Evolutionary conservation across 345 rosid genomes (phyloP), one percentile per base, ranked within the genome.

Genomic region (Dovyalis caffra): DNA sequence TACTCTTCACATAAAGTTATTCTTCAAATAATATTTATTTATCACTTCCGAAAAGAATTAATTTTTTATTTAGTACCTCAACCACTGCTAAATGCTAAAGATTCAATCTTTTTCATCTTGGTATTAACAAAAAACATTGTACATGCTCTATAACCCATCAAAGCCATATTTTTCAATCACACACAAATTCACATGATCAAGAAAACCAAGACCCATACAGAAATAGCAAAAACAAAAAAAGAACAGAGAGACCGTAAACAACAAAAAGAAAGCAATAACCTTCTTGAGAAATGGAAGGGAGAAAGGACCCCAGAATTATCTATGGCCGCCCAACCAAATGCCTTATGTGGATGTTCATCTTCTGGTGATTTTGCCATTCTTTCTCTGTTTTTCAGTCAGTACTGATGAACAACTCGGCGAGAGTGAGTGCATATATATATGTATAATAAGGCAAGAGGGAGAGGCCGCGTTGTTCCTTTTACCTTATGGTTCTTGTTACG

Each of bases 251-350:
- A 16, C 20, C 12, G 32, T 0, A 35, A 60, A 68, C n/a, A n/a
- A n/a, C 15, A 67, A 31, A 63, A 37, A 62, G 66, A 25, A 63
- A 25, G 8, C 9, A 66, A 32, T 8, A 66, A 92, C 97, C 98
- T 94, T 79, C 97, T 86, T 61, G 94, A 94, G 88, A 94, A 92
- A 72, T 78, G 66, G 58, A 94, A 90, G 69, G 97, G 98, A 8
- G 93, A 87, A 53, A 92, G 89, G 56, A 74, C 32, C 37, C 97
- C 98, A 56, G 96, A 88, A 28, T 35, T 76, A 45, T 92, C 98
- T 23, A 64, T 83, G 31, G 98, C 96, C 62, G 94, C 98, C 92
- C 94, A 92, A 45, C 98, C 98, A 78, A 88, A 74, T 43, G 81
- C 88, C 81, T 90, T 90, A 4, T 83, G 86, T 11, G 92, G 93